Percentiles rank a stretch among this genome's conserved stretches.
Evolutionary conservation across 768 basidiomycete species (phyloP).

Genomic region (Amanita exitialis): DNA sequence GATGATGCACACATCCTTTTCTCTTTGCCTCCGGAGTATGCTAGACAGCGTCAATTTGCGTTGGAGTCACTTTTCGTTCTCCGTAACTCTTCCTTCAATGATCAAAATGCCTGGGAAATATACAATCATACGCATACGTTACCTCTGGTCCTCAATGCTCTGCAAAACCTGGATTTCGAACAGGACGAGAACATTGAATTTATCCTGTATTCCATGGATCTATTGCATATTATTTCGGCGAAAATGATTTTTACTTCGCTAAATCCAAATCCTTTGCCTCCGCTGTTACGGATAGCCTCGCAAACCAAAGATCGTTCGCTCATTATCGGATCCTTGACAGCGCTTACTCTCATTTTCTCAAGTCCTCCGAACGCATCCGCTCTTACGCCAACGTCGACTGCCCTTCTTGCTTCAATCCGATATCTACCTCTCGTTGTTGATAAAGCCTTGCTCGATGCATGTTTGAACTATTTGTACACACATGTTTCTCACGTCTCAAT

Average conservation of each 20-base stretch:
- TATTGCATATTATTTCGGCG: conserved; percentile 54
- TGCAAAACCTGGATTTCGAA: conserved; percentile 49
- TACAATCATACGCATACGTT: conserved; percentile 49
- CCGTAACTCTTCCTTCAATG: conserved; percentile 72
- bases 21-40: conserved; percentile 37
- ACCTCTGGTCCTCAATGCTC: conserved; percentile 52
- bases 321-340: conserved; percentile 54
- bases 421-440: conserved; percentile 70
- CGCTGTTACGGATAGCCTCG: conserved; percentile 45
- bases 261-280: conserved; percentile 40
- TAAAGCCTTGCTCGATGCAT: conserved; percentile 58
- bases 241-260: conserved; percentile 25
- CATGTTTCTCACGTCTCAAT: conserved; percentile 68
- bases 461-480: conserved; percentile 64
- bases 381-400: conserved; percentile 44
- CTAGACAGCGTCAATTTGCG: conserved; percentile 62
- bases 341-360: conserved; percentile 52
- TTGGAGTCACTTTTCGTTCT: conserved; percentile 78
- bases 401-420: conserved; percentile 52
- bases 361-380: conserved; percentile 49
- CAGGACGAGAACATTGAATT: conserved; percentile 68
- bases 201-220: conserved; percentile 59
- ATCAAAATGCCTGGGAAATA: conserved; percentile 56
- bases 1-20: conserved; percentile 41
- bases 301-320: conserved; percentile 64